Evolutionary conservation across 2,329 filamentous ascomycete species (phyloP).

Genomic region (Calonectria hongkongensis): DNA sequence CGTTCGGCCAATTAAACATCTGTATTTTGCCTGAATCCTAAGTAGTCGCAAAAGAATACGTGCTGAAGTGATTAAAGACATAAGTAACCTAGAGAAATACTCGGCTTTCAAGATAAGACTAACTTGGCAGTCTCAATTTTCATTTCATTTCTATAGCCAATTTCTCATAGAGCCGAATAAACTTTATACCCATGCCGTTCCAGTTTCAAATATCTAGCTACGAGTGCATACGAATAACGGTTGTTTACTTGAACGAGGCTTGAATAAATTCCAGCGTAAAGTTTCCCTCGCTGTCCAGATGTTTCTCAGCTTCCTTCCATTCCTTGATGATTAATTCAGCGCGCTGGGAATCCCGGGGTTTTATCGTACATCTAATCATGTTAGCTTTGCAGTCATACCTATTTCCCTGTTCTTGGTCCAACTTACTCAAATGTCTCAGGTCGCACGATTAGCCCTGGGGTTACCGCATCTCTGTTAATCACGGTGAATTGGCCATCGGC

Average conservation of each 20-base stretch:
- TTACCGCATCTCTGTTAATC: constrained; percentile 20
- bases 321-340: not conserved
- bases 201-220: too few relatives aligned
- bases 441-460: constrained; percentile 15
- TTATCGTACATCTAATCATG: not conserved
- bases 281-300: constrained; percentile 19
- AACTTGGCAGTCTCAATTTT: too few relatives aligned
- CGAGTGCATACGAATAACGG: too few relatives aligned
- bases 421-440: constrained; percentile 26
- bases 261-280: constrained; percentile 22
- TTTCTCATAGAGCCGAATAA: too few relatives aligned
- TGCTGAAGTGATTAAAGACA: too few relatives aligned
- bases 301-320: not conserved
- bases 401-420: accelerated
- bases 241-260: not conserved
- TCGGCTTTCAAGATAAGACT: too few relatives aligned
- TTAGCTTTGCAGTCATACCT: not conserved
- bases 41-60: too few relatives aligned
- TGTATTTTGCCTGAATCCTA: too few relatives aligned
- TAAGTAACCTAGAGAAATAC: too few relatives aligned
- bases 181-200: too few relatives aligned
- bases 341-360: not conserved
- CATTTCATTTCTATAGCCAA: too few relatives aligned
- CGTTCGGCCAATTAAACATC: too few relatives aligned
- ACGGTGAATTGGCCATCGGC: not conserved